Percentiles rank a stretch among this genome's conserved stretches.
Evolutionary conservation across 1,284 basidiomycete species (phyloP).

Genomic region (Pseudozyma flocculosa): DNA sequence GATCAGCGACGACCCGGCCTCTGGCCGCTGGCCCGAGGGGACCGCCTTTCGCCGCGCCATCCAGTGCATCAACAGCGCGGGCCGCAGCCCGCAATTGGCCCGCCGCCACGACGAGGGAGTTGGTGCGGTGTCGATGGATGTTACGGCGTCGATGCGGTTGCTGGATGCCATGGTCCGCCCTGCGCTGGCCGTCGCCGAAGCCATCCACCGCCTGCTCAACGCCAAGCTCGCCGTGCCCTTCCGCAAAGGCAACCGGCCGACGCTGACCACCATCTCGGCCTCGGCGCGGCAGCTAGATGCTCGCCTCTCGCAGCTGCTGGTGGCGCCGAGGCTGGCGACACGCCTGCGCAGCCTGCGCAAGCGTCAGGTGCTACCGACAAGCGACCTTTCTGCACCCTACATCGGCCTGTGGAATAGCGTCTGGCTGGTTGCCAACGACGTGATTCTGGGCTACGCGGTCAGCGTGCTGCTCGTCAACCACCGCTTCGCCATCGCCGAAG

Average conservation of each 20-base stretch:
- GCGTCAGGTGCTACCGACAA: slow-evolving; percentile 11
- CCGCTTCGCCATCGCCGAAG: slow-evolving; percentile 2
- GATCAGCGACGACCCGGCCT: slow-evolving; percentile 1
- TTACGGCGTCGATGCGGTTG: neutral
- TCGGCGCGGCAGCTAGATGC: slow-evolving; percentile 58
- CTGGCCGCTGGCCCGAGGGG: slow-evolving; percentile 7
- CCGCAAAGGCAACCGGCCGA: neutral
- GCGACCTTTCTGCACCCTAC: slow-evolving; percentile 18
- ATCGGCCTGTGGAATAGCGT: slow-evolving; percentile 82
- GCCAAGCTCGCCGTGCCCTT: neutral
- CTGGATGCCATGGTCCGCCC: neutral
- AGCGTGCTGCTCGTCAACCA: slow-evolving; percentile 58
- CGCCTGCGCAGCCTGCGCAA: slow-evolving; percentile 12
- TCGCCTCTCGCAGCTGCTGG: slow-evolving; percentile 57
- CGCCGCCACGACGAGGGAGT: neutral
- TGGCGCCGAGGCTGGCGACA: slow-evolving; percentile 54
- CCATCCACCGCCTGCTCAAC: neutral
- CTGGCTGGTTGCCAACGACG: slow-evolving; percentile 87
- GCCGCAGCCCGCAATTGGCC: slow-evolving; percentile 1
- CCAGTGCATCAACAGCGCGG: slow-evolving; percentile 16
- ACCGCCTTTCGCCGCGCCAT: slow-evolving; percentile 19
- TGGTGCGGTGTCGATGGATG: neutral
- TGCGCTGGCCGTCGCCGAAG: neutral
- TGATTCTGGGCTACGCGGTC: slow-evolving; percentile 75
- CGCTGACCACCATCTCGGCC: slow-evolving; percentile 21